Percentiles rank a stretch among this genome's conserved stretches.
These are phyloP conservation scores for Zalaria sp. DNA, from an alignment of 2,329 filamentous ascomycete genomes.

Conservation along the genomic window DNA sequence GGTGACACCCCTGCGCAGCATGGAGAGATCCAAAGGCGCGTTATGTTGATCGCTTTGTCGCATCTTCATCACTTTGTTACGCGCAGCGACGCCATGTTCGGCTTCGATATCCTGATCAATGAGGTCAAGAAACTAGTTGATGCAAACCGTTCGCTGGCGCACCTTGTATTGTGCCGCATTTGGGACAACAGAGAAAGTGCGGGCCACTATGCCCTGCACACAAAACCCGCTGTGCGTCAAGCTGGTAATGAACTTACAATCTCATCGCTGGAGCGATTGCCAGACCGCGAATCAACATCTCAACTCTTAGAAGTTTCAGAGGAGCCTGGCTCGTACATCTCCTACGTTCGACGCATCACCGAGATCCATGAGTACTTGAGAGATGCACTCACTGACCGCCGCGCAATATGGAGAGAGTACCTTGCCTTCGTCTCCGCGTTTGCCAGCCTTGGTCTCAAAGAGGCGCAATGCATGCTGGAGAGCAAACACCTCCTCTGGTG, in stretches of 20 bases:
- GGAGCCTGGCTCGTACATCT: too few relatives aligned
- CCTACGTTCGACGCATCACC: too few relatives aligned
- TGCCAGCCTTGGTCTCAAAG: constrained; percentile 6
- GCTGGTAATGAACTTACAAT: constrained; percentile 9
- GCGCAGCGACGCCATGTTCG: constrained; percentile 52
- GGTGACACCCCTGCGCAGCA: too few relatives aligned
- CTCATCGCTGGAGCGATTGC: too few relatives aligned
- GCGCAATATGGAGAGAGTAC: constrained; percentile 7
- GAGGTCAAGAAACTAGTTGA: constrained; percentile 41
- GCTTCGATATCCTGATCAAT: constrained; percentile 43
- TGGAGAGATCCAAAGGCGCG: constrained; percentile 24
- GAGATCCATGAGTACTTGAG: background rate
- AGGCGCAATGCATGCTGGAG: constrained; percentile 6
- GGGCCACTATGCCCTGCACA: constrained; percentile 42
- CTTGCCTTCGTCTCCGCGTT: constrained; percentile 6
- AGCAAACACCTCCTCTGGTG: constrained; percentile 5
- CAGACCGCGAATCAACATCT: too few relatives aligned
- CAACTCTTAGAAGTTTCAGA: too few relatives aligned
- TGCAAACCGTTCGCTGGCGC: constrained; percentile 39
- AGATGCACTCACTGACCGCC: background rate
- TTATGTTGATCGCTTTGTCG: constrained; percentile 45
- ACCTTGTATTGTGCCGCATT: constrained; percentile 42
- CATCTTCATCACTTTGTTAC: constrained; percentile 66
- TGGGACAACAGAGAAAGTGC: constrained; percentile 37
- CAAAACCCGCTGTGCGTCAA: constrained; percentile 15